Evolutionary conservation across 129 eudicot genomes (phyloP).

Genomic region (Dittrichia graveolens): DNA sequence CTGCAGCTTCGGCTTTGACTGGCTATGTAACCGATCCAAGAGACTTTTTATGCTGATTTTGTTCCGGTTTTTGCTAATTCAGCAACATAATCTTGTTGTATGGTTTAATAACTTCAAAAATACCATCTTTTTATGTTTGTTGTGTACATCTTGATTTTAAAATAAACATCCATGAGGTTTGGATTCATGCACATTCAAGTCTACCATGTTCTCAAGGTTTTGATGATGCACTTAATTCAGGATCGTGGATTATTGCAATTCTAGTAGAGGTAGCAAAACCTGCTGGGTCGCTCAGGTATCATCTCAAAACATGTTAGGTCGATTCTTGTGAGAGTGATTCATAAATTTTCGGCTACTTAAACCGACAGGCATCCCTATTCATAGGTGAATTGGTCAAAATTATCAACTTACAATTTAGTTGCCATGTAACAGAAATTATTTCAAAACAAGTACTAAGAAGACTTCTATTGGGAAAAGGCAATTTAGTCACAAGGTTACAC

Average conservation of each 20-base stretch:
- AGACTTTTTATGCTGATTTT: constrained; percentile 68
- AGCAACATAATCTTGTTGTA: constrained; percentile 28
- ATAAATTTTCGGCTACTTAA: too few relatives aligned
- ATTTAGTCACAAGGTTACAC: constrained; percentile 5
- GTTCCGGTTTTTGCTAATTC: background rate
- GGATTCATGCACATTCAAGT: constrained; percentile 8
- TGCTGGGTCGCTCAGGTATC: background rate
- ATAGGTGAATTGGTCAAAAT: background rate
- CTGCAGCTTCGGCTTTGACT: constrained; percentile 97
- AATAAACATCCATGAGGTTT: constrained; percentile 16
- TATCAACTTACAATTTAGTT: background rate
- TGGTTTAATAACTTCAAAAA: background rate
- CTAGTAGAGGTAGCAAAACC: background rate
- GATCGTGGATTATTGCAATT: background rate
- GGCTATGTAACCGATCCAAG: constrained; percentile 95
- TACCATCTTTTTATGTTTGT: constrained; percentile 22
- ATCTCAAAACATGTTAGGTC: too few relatives aligned
- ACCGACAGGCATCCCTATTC: too few relatives aligned
- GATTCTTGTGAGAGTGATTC: too few relatives aligned
- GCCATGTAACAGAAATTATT: background rate
- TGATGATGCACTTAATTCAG: background rate
- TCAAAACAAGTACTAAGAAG: background rate
- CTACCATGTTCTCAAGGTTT: background rate
- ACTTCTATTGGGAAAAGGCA: background rate
- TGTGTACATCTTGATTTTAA: constrained; percentile 6